phyloP scores from a whole-genome alignment of 148 eudicot genomes.

The Salicornia ramosissima region DNA sequence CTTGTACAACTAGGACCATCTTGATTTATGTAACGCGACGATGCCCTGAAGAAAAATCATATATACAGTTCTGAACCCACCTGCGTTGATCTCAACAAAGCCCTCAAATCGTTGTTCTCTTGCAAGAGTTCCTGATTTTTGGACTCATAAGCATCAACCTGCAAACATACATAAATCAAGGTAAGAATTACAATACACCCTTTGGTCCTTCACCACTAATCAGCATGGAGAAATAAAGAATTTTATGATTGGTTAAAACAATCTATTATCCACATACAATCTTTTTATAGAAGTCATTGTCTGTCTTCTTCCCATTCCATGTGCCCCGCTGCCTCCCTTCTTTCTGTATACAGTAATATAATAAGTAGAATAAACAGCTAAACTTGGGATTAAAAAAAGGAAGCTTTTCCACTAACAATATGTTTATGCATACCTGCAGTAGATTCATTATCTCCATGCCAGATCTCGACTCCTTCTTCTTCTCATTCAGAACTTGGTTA shows the following conservation, averaged over 20 bases:
- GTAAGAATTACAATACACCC: slow-evolving; percentile 3
- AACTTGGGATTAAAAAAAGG: background rate
- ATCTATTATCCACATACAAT: slow-evolving; percentile 53
- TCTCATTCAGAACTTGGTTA: slow-evolving; percentile 95
- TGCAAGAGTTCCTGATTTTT: slow-evolving; percentile 95
- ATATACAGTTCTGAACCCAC: slow-evolving; percentile 32
- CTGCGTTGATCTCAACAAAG: slow-evolving; percentile 92
- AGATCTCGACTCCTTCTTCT: slow-evolving; percentile 95
- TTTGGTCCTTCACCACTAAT: background rate
- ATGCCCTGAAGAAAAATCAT: background rate
- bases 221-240: slow-evolving; percentile 1
- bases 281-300: slow-evolving; percentile 89
- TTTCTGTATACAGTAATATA: slow-evolving; percentile 48
- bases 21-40: background rate
- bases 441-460: slow-evolving; percentile 99
- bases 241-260: background rate
- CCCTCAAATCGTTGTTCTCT: slow-evolving; percentile 91
- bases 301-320: slow-evolving; percentile 98
- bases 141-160: slow-evolving; percentile 96
- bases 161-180: slow-evolving; percentile 20
- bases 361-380: background rate
- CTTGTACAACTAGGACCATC: background rate
- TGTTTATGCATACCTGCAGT: slow-evolving; percentile 62
- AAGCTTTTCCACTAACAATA: slow-evolving; percentile 8
- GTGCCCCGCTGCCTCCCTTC: slow-evolving; percentile 99